phyloP scores from a whole-genome alignment of 441 rosid species.

The Erysimum cheiri region DNA sequence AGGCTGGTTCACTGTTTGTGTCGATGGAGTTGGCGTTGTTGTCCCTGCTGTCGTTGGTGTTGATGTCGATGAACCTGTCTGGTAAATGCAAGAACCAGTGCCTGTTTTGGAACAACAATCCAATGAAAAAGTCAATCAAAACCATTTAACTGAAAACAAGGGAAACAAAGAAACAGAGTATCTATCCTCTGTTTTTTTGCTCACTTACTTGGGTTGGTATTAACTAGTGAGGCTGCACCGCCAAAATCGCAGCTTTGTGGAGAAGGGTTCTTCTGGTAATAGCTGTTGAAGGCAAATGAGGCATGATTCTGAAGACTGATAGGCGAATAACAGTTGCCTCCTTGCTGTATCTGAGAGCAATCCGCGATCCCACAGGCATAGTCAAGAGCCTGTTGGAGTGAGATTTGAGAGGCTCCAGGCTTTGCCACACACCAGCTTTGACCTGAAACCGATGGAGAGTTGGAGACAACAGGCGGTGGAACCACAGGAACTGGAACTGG shows the following conservation, averaged over 20 bases:
- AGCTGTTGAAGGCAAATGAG: constrained; percentile 90
- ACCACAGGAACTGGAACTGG: constrained; percentile 51
- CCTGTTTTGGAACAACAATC: constrained; percentile 54
- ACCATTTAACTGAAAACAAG: not conserved
- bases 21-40: constrained; percentile 48
- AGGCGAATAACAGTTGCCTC: constrained; percentile 83
- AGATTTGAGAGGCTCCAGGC: constrained; percentile 58
- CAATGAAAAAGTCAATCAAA: constrained; percentile 15
- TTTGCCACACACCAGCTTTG: constrained; percentile 92
- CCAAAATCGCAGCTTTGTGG: constrained; percentile 93
- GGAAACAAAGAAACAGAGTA: constrained; percentile 8
- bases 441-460: constrained; percentile 70
- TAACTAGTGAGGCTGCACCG: constrained; percentile 68
- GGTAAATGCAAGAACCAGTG: constrained; percentile 79
- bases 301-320: constrained; percentile 79
- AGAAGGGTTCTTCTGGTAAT: constrained; percentile 83
- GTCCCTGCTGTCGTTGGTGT: constrained; percentile 51
- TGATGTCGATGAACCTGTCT: constrained; percentile 58
- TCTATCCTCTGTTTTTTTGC: not conserved
- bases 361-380: constrained; percentile 93
- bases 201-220: constrained; percentile 80
- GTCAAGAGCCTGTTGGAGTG: constrained; percentile 81
- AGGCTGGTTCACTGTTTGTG: constrained; percentile 47
- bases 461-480: constrained; percentile 64
- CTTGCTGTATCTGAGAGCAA: constrained; percentile 88